Evolutionary conservation across 768 basidiomycete genomes (phyloP).

Genomic region (Termitomyces sp.): DNA sequence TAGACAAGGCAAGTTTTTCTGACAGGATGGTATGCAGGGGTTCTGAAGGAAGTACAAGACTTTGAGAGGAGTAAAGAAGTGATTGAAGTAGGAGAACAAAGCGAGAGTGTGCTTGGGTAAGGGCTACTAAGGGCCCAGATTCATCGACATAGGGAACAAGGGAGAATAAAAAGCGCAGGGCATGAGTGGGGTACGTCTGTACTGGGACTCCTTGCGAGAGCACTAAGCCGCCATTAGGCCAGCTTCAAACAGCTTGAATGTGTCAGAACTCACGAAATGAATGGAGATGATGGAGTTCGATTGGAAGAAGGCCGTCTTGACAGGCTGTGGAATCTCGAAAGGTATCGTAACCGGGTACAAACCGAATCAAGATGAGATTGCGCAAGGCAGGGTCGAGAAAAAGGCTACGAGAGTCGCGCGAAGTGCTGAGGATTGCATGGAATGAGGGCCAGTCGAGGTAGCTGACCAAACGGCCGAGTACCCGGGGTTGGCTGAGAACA

Average conservation of each 20-base stretch:
- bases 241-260: slow-evolving; percentile 5
- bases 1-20: slow-evolving; percentile 30
- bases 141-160: slow-evolving; percentile 28
- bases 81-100: slow-evolving; percentile 74
- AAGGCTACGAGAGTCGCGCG: slow-evolving; percentile 25
- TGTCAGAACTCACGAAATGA: slow-evolving; percentile 53
- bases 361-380: slow-evolving; percentile 42
- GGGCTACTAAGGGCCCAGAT: slow-evolving; percentile 35
- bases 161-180: slow-evolving; percentile 49
- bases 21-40: slow-evolving; percentile 23
- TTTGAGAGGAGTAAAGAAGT: slow-evolving; percentile 56
- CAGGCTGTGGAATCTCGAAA: slow-evolving; percentile 40
- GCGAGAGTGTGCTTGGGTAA: slow-evolving; percentile 67
- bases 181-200: slow-evolving; percentile 69
- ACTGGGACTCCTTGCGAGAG: slow-evolving; percentile 62
- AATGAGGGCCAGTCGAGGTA: slow-evolving; percentile 37
- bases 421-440: slow-evolving; percentile 36
- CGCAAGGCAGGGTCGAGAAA: slow-evolving; percentile 26
- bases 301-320: slow-evolving; percentile 41
- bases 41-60: slow-evolving; percentile 42
- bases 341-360: slow-evolving; percentile 54
- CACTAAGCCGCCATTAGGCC: slow-evolving; percentile 34
- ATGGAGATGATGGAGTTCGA: slow-evolving; percentile 59
- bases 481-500: slow-evolving; percentile 16
- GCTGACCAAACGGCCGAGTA: slow-evolving; percentile 25